phyloP scores from a whole-genome alignment of 495 filamentous ascomycete species.

The Penicillium egyptiacum region DNA sequence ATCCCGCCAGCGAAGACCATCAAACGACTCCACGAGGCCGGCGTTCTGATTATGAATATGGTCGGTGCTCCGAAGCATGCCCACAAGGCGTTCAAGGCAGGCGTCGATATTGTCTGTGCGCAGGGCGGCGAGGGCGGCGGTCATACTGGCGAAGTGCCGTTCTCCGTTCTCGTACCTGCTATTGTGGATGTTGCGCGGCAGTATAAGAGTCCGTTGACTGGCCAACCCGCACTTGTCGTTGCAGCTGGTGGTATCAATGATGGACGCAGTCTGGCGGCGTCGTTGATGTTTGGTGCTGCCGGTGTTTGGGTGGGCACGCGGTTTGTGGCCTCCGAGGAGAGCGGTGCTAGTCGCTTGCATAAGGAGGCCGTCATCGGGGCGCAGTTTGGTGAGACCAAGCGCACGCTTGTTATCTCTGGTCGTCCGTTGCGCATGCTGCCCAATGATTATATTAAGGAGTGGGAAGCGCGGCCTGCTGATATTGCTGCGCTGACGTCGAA shows the following conservation, averaged over 20 bases:
- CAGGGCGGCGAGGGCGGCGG: conserved; percentile 81
- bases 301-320: conserved; percentile 85
- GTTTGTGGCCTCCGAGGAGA: conserved; percentile 78
- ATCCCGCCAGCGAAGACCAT: conserved; percentile 71
- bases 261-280: conserved; percentile 67
- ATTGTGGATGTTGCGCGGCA: conserved; percentile 68
- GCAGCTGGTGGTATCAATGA: conserved; percentile 75
- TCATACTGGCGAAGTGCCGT: conserved; percentile 76
- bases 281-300: conserved; percentile 69
- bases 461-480: conserved; percentile 72
- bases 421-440: conserved; percentile 75
- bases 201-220: conserved; percentile 57
- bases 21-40: conserved; percentile 68
- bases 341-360: conserved; percentile 72
- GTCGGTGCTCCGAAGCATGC: conserved; percentile 90
- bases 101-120: conserved; percentile 82
- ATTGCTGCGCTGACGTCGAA: conserved; percentile 68
- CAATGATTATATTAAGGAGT: conserved; percentile 77
- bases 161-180: conserved; percentile 69
- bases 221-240: conserved; percentile 63
- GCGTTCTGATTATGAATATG: conserved; percentile 91
- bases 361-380: conserved; percentile 79
- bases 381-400: conserved; percentile 68
- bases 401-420: conserved; percentile 77
- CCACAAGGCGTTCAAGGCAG: conserved; percentile 73